Conservation (phyloP, 805 yeast genomes). For the Scheffersomyces stipitis region DNA sequence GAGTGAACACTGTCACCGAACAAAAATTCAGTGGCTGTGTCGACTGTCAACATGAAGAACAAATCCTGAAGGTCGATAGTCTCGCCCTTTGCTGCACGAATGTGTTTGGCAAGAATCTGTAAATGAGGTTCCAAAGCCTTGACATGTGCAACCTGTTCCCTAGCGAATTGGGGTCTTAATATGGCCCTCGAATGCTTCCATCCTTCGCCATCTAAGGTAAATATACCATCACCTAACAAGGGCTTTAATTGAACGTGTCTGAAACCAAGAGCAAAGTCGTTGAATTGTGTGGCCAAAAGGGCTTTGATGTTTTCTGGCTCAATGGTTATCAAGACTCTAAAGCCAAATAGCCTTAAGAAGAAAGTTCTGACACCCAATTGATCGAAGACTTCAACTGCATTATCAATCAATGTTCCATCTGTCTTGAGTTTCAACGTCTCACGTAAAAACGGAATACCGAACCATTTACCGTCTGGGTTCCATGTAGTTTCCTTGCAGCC, state of each 20-base stretch:
- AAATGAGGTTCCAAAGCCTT: slow-evolving; percentile 24
- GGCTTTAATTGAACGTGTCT: slow-evolving; percentile 20
- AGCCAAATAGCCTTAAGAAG: slow-evolving; percentile 11
- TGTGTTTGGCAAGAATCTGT: slow-evolving; percentile 15
- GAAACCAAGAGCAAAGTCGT: slow-evolving; percentile 23
- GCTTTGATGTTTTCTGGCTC: slow-evolving; percentile 29
- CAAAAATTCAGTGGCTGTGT: slow-evolving; percentile 41
- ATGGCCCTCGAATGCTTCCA: slow-evolving; percentile 32
- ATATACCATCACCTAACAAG: slow-evolving; percentile 26
- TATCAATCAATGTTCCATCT: slow-evolving; percentile 26
- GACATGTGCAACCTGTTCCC: slow-evolving; percentile 27
- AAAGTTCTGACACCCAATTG: slow-evolving; percentile 4
- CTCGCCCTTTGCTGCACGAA: slow-evolving; percentile 17
- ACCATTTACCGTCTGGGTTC: slow-evolving; percentile 1
- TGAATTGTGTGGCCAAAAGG: slow-evolving; percentile 24
- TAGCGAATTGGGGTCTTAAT: slow-evolving; percentile 28
- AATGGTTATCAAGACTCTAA: slow-evolving; percentile 18
- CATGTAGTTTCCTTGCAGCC: slow-evolving; percentile 10
- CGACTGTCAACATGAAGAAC: slow-evolving; percentile 36
- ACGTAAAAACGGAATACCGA: slow-evolving; percentile 10
- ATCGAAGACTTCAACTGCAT: slow-evolving; percentile 9
- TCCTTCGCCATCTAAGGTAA: slow-evolving; percentile 27
- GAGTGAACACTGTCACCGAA: slow-evolving; percentile 38
- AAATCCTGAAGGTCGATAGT: slow-evolving; percentile 33
- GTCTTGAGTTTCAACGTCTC: slow-evolving; percentile 15